phyloP scores from a whole-genome alignment of 768 basidiomycete genomes.

The Tulasnella sp. region DNA sequence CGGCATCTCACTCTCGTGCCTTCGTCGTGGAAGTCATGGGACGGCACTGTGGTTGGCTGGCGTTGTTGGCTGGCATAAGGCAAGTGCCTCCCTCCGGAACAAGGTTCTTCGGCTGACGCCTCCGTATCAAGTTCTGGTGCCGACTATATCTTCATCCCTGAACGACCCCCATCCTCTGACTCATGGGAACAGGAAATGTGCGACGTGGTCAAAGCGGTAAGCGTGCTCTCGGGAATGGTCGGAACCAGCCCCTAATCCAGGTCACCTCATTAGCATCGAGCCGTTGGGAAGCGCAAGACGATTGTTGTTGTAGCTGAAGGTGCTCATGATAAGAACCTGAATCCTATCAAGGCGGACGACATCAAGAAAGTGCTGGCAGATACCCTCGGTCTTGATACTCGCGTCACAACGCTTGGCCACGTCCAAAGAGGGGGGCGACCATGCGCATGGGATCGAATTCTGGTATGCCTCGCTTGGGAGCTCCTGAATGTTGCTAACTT shows the following conservation, averaged over 20 bases:
- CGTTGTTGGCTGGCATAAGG: slow-evolving; percentile 85
- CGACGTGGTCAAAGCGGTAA: slow-evolving; percentile 60
- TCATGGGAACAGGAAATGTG: slow-evolving; percentile 94
- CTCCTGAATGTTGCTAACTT: neutral
- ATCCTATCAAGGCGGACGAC: slow-evolving; percentile 85
- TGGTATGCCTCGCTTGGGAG: slow-evolving; percentile 38
- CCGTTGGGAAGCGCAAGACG: slow-evolving; percentile 89
- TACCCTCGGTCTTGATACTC: slow-evolving; percentile 79
- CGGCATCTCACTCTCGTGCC: slow-evolving; percentile 87
- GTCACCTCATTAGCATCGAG: slow-evolving; percentile 52
- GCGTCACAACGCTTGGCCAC: slow-evolving; percentile 95
- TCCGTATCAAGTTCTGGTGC: slow-evolving; percentile 55
- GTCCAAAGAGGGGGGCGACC: slow-evolving; percentile 92
- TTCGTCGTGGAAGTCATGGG: slow-evolving; percentile 99
- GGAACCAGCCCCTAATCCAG: too few relatives aligned
- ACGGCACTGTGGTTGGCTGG: slow-evolving; percentile 98
- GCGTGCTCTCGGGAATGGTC: slow-evolving; percentile 22
- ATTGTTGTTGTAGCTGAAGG: slow-evolving; percentile 98
- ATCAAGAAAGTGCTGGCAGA: slow-evolving; percentile 83
- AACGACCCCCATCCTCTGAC: slow-evolving; percentile 62
- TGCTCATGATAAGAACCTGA: slow-evolving; percentile 72
- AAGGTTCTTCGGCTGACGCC: neutral
- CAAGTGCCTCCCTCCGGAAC: slow-evolving; percentile 27
- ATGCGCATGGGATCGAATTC: slow-evolving; percentile 81
- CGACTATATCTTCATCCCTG: slow-evolving; percentile 96